Conservation (phyloP, 176 grass and related monocot genomes). For the Bolboschoenus planiculmis region DNA sequence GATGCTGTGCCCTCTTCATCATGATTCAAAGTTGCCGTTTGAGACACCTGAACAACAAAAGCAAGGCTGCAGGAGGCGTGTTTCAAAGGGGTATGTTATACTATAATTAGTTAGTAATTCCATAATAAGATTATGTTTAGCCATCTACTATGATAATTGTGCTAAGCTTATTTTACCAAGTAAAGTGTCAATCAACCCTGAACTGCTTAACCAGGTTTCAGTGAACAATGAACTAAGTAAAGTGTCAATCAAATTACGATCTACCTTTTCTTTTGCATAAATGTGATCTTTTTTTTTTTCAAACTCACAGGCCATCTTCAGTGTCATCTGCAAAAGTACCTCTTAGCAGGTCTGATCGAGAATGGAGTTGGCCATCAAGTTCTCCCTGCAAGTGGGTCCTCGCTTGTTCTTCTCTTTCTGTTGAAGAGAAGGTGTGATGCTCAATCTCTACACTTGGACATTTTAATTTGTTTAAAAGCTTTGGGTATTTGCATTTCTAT, state of each 20-base stretch:
- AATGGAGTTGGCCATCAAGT: conserved; percentile 64
- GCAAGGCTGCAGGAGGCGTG: conserved; percentile 32
- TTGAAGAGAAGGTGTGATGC: conserved; percentile 68
- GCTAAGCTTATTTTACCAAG: neutral
- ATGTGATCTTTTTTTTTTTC: conserved; percentile 19
- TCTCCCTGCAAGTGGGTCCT: conserved; percentile 75
- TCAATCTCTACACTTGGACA: neutral
- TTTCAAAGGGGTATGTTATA: conserved; percentile 48
- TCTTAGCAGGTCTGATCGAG: conserved; percentile 20
- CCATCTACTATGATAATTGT: neutral
- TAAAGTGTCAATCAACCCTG: neutral
- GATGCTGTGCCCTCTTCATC: conserved; percentile 83
- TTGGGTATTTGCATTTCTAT: neutral
- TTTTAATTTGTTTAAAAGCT: conserved; percentile 6
- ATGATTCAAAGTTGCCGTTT: conserved; percentile 43
- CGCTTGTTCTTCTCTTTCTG: conserved; percentile 79
- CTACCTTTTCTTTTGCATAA: neutral
- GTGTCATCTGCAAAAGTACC: conserved; percentile 19
- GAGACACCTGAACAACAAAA: conserved; percentile 43
- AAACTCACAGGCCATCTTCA: conserved; percentile 39
- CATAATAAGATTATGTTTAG: neutral
- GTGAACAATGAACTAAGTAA: neutral
- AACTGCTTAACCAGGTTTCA: neutral
- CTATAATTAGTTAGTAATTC: neutral
- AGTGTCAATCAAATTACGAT: neutral